phyloP scores from a whole-genome alignment of 345 rosid species.

The Rhodomyrtus tomentosa region DNA sequence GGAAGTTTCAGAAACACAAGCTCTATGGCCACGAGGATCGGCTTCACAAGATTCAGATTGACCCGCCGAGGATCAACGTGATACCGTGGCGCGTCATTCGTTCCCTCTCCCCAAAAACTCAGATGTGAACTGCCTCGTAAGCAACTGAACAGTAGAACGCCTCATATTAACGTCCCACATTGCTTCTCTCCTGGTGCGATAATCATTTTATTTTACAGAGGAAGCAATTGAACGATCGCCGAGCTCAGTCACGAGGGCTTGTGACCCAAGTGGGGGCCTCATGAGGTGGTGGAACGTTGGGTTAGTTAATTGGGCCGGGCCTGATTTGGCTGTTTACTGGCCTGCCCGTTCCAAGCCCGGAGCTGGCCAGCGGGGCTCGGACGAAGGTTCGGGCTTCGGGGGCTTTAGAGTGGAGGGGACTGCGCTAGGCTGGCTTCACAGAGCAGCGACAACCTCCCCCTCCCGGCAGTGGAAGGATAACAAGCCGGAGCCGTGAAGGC shows the following conservation, averaged over 20 bases:
- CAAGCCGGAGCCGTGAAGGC: not conserved
- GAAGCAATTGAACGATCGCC: not conserved
- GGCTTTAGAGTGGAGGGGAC: constrained; percentile 16
- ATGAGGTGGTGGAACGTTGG: not conserved
- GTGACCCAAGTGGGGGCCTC: constrained; percentile 12
- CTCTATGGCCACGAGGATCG: not conserved
- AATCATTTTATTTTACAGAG: fast-evolving
- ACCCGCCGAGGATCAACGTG: not conserved
- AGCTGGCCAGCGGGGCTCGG: not conserved
- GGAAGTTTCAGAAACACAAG: not conserved
- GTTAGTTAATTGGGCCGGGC: not conserved
- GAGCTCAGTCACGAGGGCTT: constrained; percentile 11
- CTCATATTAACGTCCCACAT: not conserved
- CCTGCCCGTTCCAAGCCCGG: constrained; percentile 25
- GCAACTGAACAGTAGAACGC: not conserved
- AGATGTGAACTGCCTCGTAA: not conserved
- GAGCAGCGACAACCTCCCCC: constrained; percentile 32
- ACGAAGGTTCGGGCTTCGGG: not conserved
- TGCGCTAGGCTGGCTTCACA: constrained; percentile 45
- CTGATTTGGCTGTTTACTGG: not conserved
- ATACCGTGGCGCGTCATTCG: not conserved
- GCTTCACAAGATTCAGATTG: not conserved
- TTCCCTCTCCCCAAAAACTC: not conserved
- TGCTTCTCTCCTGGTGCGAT: fast-evolving
- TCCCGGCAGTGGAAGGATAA: constrained; percentile 30